Evolutionary conservation across 2,329 filamentous ascomycete species (phyloP).

Genomic region (Didymella arachidicola): DNA sequence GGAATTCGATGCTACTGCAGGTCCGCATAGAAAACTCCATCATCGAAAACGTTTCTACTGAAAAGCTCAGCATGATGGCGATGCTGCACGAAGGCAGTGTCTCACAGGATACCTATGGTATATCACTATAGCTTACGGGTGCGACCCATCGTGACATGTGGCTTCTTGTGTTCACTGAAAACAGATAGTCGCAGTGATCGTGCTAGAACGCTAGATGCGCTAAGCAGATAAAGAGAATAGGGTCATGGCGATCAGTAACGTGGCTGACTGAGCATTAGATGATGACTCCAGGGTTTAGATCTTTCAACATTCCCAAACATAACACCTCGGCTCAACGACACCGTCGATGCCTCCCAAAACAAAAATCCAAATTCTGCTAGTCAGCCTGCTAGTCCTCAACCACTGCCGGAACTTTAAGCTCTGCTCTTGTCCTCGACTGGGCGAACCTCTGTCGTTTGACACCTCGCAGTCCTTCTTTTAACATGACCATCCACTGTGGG

Average conservation of each 20-base stretch:
- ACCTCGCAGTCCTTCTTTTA: not conserved
- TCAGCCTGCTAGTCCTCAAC: not conserved
- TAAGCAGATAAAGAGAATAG: not conserved
- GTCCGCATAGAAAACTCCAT: not conserved
- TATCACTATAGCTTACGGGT: not conserved
- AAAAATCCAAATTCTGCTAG: not conserved
- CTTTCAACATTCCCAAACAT: not conserved
- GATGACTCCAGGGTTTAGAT: not conserved
- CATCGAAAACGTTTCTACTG: not conserved
- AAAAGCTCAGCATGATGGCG: not conserved
- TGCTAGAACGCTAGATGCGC: not conserved
- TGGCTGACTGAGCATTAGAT: constrained; percentile 1
- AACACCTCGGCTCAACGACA: not conserved
- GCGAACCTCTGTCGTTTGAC: not conserved
- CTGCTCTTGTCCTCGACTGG: not conserved
- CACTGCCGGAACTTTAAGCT: not conserved
- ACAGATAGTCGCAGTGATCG: not conserved
- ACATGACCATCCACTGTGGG: not conserved
- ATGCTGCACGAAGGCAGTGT: no score
- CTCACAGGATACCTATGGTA: no score
- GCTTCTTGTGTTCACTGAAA: not conserved
- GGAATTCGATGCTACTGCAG: not conserved
- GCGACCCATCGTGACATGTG: not conserved
- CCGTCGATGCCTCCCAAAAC: not conserved
- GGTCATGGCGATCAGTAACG: not conserved